Conservation (phyloP, 192 early-diverging fungal species). For the Umbelopsis sp. region DNA sequence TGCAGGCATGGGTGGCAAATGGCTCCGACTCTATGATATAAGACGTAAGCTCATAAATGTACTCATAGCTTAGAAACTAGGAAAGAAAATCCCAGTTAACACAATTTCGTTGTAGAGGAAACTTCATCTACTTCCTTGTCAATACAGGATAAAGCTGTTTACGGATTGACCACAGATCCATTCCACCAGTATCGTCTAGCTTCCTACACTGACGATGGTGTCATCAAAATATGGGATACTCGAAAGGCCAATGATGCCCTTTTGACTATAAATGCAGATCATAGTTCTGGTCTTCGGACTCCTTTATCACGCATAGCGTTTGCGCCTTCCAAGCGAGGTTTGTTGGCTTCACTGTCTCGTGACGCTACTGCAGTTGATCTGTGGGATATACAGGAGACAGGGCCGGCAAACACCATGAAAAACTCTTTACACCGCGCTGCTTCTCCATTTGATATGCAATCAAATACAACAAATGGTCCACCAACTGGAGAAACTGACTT, state of each 20-base stretch:
- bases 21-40: constrained; percentile 71
- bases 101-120: constrained; percentile 36
- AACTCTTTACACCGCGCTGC: constrained; percentile 22
- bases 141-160: constrained; percentile 71
- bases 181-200: constrained; percentile 71
- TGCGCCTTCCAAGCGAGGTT: constrained; percentile 57
- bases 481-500: neutral
- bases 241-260: constrained; percentile 67
- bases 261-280: constrained; percentile 25
- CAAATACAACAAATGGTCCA: neutral
- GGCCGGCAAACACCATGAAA: constrained; percentile 10
- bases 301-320: constrained; percentile 60
- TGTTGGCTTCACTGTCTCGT: constrained; percentile 60
- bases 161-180: constrained; percentile 69
- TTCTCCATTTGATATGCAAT: constrained; percentile 16
- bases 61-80: neutral
- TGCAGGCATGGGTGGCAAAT: constrained; percentile 75
- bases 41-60: constrained; percentile 42
- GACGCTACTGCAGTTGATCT: constrained; percentile 58
- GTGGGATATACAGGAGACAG: constrained; percentile 70
- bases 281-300: constrained; percentile 22
- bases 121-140: constrained; percentile 48
- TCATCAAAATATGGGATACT: constrained; percentile 76
- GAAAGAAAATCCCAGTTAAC: neutral
- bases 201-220: constrained; percentile 67